These are phyloP conservation scores for Phtheirospermum japonicum DNA, from an alignment of 257 asterid genomes.

Conservation along the genomic window DNA sequence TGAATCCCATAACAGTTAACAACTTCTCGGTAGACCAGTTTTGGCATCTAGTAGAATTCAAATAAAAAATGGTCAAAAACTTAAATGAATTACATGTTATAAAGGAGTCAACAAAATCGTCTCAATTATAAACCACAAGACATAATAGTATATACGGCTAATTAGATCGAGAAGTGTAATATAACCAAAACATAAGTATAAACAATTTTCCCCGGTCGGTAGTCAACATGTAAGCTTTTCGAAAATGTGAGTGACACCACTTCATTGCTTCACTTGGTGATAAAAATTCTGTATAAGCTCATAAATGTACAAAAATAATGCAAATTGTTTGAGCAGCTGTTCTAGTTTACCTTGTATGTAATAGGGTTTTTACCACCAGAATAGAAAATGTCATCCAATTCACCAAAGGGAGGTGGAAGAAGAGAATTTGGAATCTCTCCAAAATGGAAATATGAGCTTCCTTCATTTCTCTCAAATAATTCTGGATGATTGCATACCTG, in stretches of 20 bases:
- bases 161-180: constrained; percentile 6
- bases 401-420: constrained; percentile 90
- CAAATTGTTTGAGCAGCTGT: constrained; percentile 12
- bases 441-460: constrained; percentile 79
- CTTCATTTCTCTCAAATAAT: constrained; percentile 97
- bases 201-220: not conserved
- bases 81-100: constrained; percentile 7
- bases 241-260: constrained; percentile 4
- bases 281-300: constrained; percentile 6
- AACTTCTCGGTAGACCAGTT: constrained; percentile 69
- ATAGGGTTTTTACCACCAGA: constrained; percentile 85
- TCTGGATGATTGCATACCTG: constrained; percentile 99
- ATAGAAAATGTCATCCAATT: constrained; percentile 71
- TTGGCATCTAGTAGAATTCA: constrained; percentile 63
- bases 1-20: constrained; percentile 35
- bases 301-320: constrained; percentile 6
- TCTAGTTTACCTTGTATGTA: constrained; percentile 60
- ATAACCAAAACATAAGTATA: constrained; percentile 3
- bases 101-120: not conserved
- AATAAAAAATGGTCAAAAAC: constrained; percentile 26
- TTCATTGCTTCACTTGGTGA: constrained; percentile 6
- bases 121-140: constrained; percentile 17
- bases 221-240: not conserved
- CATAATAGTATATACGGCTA: not conserved
- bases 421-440: constrained; percentile 82